Evolutionary conservation across 2,329 filamentous ascomycete genomes (phyloP), one percentile per base, ranked within the genome.

Genomic region (Neurospora sp.): DNA sequence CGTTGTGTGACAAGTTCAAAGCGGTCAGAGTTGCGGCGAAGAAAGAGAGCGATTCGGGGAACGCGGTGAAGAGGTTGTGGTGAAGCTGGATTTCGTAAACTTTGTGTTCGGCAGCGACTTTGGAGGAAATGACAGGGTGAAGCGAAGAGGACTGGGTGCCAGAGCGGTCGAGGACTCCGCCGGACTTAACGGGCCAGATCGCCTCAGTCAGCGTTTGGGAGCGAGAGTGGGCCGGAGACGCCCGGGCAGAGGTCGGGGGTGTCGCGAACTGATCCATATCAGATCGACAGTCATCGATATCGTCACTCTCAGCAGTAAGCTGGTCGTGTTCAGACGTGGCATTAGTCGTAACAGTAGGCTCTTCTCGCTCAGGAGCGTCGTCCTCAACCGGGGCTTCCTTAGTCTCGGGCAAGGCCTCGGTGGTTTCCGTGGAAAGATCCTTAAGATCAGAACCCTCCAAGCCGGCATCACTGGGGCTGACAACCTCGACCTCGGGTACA

Each of bases 1-100:
- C 87, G 77, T 97, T 96, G 75, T 92, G 87, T 2, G 92, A 88
- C 33, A 97, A 78, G 67, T 91, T 92, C 17, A 97, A 84, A 0
- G 88, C 86, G 0, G 88, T 89, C 46, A 98, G 80, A 2, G 88
- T 90, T 15, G 88, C 83, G 2, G 90, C 87, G 72, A 97, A 90
- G 75, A 91, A 88, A 19, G 86, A 87, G 12, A 97, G 83, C 0
- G 90, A 88, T 36, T 85, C 82, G 0, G 95, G 94, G 2, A 97
- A 86, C 4, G 81, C 80, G 0, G 87, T 86, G 69, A 97, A 87
- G 1, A 88, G 83, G 78, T 97, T 98, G 77, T 92, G 89, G 69
- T 94, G 89, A 46, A 97, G 83, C 71, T 90, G 88, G 1, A 96
- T 79, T 65, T 87, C 83, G 46, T 78, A 84, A 70, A 85, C 83